phyloP scores from a whole-genome alignment of 2,329 filamentous ascomycete genomes.

The Aspergillus cejpii region DNA sequence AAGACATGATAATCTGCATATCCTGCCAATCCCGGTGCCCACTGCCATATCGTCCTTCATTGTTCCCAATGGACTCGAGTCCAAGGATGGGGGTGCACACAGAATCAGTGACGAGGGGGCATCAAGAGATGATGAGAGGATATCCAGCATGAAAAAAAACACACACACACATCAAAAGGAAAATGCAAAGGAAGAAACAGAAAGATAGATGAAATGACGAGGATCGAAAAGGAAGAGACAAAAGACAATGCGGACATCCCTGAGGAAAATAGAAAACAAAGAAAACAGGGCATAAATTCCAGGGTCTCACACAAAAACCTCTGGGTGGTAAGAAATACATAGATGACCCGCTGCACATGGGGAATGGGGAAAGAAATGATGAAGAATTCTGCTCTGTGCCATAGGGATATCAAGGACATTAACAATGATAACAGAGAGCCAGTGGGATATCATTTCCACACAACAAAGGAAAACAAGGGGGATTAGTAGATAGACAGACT shows the following conservation, averaged over 20 bases:
- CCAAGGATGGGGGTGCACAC: slow-evolving; percentile 29
- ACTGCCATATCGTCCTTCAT: slow-evolving; percentile 22
- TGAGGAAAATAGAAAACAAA: slow-evolving; percentile 7
- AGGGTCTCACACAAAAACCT: not conserved
- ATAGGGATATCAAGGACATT: slow-evolving; percentile 21
- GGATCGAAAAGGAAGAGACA: slow-evolving; percentile 3
- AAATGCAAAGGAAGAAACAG: slow-evolving; percentile 17
- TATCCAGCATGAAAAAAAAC: slow-evolving; percentile 33
- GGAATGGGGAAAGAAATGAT: slow-evolving; percentile 13
- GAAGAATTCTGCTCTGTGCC: slow-evolving; percentile 20
- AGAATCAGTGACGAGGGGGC: slow-evolving; percentile 20
- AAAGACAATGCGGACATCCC: slow-evolving; percentile 13
- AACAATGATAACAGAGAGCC: slow-evolving; percentile 24
- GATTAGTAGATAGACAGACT: slow-evolving; percentile 25
- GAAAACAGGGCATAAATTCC: slow-evolving; percentile 7
- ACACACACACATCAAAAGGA: slow-evolving; percentile 17
- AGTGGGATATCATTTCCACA: slow-evolving; percentile 24
- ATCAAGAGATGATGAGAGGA: slow-evolving; percentile 34
- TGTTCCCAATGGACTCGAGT: slow-evolving; percentile 23
- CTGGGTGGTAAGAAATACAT: slow-evolving; percentile 5
- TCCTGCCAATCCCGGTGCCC: slow-evolving; percentile 25
- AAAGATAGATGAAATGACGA: slow-evolving; percentile 14
- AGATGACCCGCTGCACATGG: slow-evolving; percentile 14
- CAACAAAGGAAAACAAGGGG: slow-evolving; percentile 17
- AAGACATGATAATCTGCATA: slow-evolving; percentile 29